These are phyloP conservation scores for Sideroxylon spinosum DNA, from an alignment of 179 eudicot species.

Conservation along the genomic window DNA sequence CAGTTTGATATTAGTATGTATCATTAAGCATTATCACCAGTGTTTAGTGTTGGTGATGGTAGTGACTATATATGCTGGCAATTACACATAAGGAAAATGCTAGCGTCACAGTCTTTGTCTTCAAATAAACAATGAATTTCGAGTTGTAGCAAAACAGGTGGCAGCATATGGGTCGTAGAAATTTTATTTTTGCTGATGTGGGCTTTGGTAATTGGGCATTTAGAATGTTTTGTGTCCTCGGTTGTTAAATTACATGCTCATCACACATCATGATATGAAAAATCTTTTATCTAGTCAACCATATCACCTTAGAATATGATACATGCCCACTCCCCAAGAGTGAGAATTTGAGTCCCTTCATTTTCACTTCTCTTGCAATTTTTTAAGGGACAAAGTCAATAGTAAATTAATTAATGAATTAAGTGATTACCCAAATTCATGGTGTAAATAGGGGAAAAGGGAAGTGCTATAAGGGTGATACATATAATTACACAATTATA, in stretches of 20 bases:
- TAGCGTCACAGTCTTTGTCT: constrained; percentile 7
- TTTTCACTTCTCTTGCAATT: neutral
- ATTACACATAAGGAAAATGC: neutral
- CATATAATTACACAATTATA: too few species aligned
- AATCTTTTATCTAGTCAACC: constrained; percentile 24
- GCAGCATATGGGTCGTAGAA: neutral
- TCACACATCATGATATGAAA: neutral
- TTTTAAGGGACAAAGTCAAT: neutral
- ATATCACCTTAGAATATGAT: constrained; percentile 10
- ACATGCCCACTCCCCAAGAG: neutral
- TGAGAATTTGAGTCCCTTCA: neutral
- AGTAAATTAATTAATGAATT: neutral
- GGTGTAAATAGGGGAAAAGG: too few species aligned
- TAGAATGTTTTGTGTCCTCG: neutral
- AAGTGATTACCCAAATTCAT: neutral
- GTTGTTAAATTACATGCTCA: constrained; percentile 9
- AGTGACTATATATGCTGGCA: constrained; percentile 1
- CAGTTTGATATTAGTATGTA: constrained; percentile 14
- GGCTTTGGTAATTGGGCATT: neutral
- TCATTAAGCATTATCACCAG: constrained; percentile 23
- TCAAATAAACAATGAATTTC: neutral
- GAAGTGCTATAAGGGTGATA: too few species aligned
- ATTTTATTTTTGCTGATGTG: neutral
- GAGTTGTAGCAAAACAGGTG: neutral
- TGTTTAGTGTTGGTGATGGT: constrained; percentile 15